Base-by-base conservation (phyloP, 1,139 yeast species). In the Saccharomyces hybrid region DNA sequence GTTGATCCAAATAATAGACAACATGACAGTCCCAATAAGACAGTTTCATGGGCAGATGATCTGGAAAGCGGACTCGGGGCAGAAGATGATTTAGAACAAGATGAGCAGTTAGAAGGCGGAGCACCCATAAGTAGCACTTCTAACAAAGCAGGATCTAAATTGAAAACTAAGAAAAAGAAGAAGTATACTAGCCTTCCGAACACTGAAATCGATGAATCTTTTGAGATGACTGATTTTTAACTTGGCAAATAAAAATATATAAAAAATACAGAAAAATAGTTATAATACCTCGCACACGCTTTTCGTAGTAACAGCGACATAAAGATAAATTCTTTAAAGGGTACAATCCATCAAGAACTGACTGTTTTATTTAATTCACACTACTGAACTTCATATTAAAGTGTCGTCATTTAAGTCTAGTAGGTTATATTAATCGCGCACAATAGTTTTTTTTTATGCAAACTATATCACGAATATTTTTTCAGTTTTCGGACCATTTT, bases 21-120 rank as follows among this genome's bases (percentile, higher is more conserved):
- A 47, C 50, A 59, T 14, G 38, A 57, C 14, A 42, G 58, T 46
- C 52, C 57, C 2, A 66, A 65, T 53, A 70, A 70, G 55, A 61
- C 67, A 8, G 73, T 68, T 2, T 65, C 73, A 2, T 68, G 73
- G 73, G 72, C 71, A 2, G 71, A 69, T 54, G 70, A 67, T 52
- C 42, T 62, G 26, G 68, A 62, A 50, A 56, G 54, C 25, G 59
- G 59, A 25, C 60, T 66, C 66, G 64, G 78, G 70, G 75, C 76
- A 68, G 70, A 76, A 7, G 41, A 27, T 47, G 54, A 48, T 38
- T 31, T 27, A 28, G 50, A 38, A 27, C 46, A 46, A 9, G 9
- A 27, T 25, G 49, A 46, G 25, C 19, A 11, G 42, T 42, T 25
- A 44, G 50, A 54, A 4, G 56, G 58, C 8, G 44, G 55, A 3